Evolutionary conservation across 495 filamentous ascomycete species (phyloP).

Genomic region (Podospora fimiseda): DNA sequence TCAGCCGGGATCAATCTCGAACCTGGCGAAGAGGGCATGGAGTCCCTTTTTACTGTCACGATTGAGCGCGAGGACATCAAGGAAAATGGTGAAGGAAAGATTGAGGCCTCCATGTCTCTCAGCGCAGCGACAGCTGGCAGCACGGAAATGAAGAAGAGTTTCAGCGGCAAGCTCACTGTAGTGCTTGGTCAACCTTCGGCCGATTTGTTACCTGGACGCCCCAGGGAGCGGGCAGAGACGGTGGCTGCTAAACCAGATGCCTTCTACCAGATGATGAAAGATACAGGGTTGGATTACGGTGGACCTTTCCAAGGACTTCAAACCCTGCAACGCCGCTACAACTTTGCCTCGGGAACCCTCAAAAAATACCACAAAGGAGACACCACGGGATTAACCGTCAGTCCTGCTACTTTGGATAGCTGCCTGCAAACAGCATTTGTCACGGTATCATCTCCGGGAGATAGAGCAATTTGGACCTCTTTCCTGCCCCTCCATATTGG

Average conservation of each 20-base stretch:
- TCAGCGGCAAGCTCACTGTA: slow-evolving; percentile 27
- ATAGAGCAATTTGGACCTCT: slow-evolving; percentile 39
- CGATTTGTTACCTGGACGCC: slow-evolving; percentile 21
- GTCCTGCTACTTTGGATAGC: slow-evolving; percentile 43
- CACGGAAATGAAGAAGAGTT: slow-evolving; percentile 34
- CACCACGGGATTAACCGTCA: slow-evolving; percentile 31
- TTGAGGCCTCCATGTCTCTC: slow-evolving; percentile 36
- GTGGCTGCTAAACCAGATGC: slow-evolving; percentile 25
- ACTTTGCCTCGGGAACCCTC: slow-evolving; percentile 39
- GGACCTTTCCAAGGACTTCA: slow-evolving; percentile 37
- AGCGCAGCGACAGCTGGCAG: slow-evolving; percentile 29
- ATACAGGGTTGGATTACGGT: slow-evolving; percentile 36
- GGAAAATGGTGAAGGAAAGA: slow-evolving; percentile 2
- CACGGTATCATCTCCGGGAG: slow-evolving; percentile 40
- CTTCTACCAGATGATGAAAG: slow-evolving; percentile 43
- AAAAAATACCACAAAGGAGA: slow-evolving; percentile 27
- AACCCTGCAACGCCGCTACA: slow-evolving; percentile 35
- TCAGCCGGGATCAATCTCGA: slow-evolving; percentile 44
- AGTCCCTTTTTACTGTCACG: slow-evolving; percentile 39
- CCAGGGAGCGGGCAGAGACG: slow-evolving; percentile 26
- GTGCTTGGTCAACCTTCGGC: slow-evolving; percentile 23
- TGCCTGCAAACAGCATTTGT: slow-evolving; percentile 43
- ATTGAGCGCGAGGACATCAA: slow-evolving; percentile 11
- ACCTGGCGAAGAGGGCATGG: slow-evolving; percentile 37
- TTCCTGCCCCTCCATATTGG: slow-evolving; percentile 37